A percentile compares a stretch with the other conserved stretches of the same genome.
Conservation (phyloP, 768 basidiomycete species). For the Rossbeevera mucosa region DNA sequence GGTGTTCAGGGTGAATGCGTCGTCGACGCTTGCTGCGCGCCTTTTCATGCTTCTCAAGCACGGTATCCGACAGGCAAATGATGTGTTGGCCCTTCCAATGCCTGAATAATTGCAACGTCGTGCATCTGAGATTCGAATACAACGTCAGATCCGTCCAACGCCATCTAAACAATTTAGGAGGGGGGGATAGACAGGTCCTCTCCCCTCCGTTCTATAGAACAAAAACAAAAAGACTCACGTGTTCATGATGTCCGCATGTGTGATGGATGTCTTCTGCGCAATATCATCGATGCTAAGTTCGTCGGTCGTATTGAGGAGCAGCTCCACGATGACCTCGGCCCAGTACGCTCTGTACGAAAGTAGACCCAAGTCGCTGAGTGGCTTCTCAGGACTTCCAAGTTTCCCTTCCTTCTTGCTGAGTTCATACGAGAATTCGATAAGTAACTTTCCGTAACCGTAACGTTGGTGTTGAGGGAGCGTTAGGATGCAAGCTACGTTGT, state of each 20-base stretch:
- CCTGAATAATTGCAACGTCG: constrained; percentile 90
- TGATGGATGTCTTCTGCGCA: constrained; percentile 91
- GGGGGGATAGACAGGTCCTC: background rate
- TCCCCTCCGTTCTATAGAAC: background rate
- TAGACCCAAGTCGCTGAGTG: constrained; percentile 89
- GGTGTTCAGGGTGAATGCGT: constrained; percentile 70
- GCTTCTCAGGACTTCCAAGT: constrained; percentile 96
- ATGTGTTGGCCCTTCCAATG: constrained; percentile 94
- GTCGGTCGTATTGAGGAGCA: constrained; percentile 63
- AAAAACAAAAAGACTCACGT: constrained; percentile 60
- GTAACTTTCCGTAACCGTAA: constrained; percentile 88
- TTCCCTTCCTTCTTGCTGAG: constrained; percentile 95
- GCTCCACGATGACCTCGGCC: constrained; percentile 93
- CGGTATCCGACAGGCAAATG: constrained; percentile 85
- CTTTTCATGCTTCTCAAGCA: constrained; percentile 89
- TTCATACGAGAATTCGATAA: constrained; percentile 98
- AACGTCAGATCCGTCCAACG: constrained; percentile 3
- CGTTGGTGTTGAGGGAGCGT: constrained; percentile 98
- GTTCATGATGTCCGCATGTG: constrained; percentile 95
- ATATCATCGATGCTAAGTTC: constrained; percentile 96
- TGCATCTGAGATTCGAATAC: constrained; percentile 56
- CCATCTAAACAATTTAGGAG: background rate
- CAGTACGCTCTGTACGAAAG: constrained; percentile 94
- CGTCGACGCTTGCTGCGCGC: constrained; percentile 71
- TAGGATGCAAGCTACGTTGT: constrained; percentile 98